Evolutionary conservation across 306 rosid species (phyloP), one percentile per base, ranked within the genome.

Genomic region (Astragalus glycyphyllos): DNA sequence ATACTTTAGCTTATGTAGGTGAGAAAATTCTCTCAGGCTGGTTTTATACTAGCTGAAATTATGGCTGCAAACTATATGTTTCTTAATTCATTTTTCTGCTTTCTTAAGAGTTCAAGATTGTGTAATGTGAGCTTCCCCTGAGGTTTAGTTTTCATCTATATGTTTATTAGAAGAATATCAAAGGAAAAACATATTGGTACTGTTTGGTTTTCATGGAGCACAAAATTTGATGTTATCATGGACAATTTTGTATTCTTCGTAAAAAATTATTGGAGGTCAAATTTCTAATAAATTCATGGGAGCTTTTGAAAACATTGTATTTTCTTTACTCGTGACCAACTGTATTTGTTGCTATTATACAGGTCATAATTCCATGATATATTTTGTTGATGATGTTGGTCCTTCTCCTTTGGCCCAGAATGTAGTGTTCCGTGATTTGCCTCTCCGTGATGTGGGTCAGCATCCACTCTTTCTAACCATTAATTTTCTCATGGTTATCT

Each of bases 361-460:
- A 94, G 99, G 97, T 57, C 97, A 94, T 71, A 91, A 89, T 81
- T 94, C 99, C 44, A 85, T 86, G 92, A 89, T 94, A 75, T 87
- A 91, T 87, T 91, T 94, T 55, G 99, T 91, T 48, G 96, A 86
- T 82, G 96, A 89, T 26, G 85, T 94, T 63, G 99, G 97, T 29
- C 95, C 96, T 77, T 91, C 99, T 75, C 97, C 99, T 72, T 80
- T 87, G 89, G 94, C 96, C 47, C 99, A 94, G 81, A 91, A 69
- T 76, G 90, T 94, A 32, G 82, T 96, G 65, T 84, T 83, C 75
- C 96, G 96, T 72, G 92, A 94, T 85, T 83, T 91, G 87, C 99
- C 99, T 42, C 96, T 94, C 68, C 95, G 96, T 86, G 99, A 94
- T 91, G 99, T 94, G 97, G 99, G 99, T 94, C 91, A 94, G 97